These are phyloP conservation scores for Tylopilus cervinicoccineus DNA, from an alignment of 768 basidiomycete genomes.

Conservation along the genomic window DNA sequence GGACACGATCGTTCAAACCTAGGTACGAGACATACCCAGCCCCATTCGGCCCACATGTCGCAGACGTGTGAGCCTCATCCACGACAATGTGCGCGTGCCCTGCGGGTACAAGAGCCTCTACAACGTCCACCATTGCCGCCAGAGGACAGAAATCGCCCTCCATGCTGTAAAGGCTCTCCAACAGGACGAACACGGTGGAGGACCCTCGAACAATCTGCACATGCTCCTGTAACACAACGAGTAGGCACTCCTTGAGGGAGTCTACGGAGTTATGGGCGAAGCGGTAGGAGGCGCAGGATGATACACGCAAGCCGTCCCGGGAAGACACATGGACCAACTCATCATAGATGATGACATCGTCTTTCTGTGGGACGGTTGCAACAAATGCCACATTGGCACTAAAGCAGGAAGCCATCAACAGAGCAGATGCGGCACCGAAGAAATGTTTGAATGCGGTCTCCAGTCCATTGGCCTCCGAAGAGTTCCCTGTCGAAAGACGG, in stretches of 20 bases:
- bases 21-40: conserved; percentile 41
- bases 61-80: conserved; percentile 58
- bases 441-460: conserved; percentile 11
- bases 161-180: conserved; percentile 60
- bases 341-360: conserved; percentile 50
- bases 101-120: conserved; percentile 35
- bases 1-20: conserved; percentile 40
- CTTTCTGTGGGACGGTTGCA: conserved; percentile 38
- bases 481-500: conserved; percentile 43
- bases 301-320: conserved; percentile 48
- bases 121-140: conserved; percentile 35
- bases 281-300: conserved; percentile 23
- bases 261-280: conserved; percentile 48
- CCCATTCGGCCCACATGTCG: conserved; percentile 46
- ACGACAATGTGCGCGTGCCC: conserved; percentile 43
- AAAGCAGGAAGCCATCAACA: conserved; percentile 52
- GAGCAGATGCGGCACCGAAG: conserved; percentile 35
- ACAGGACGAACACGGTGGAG: conserved; percentile 41
- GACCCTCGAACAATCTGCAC: conserved; percentile 22
- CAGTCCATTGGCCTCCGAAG: conserved; percentile 11
- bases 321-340: conserved; percentile 50
- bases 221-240: conserved; percentile 21
- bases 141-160: conserved; percentile 54
- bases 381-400: conserved; percentile 52
- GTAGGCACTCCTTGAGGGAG: conserved; percentile 30